A percentile compares a stretch with the other conserved stretches of the same genome.
Conservation (phyloP, 1,284 basidiomycete genomes). For the Agaricales sp. region DNA sequence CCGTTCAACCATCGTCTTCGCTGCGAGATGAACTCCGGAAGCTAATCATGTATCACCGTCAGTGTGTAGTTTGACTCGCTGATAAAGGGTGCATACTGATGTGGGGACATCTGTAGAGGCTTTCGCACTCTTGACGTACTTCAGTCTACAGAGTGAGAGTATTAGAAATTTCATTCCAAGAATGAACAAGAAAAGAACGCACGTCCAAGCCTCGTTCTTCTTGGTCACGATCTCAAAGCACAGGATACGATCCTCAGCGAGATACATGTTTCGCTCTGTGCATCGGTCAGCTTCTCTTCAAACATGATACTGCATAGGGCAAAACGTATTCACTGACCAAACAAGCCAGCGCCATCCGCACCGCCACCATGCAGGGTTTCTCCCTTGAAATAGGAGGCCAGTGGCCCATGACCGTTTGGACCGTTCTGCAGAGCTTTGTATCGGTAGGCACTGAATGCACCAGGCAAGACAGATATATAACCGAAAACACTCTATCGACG, state of each 20-base stretch:
- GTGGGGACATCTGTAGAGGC: conserved; percentile 83
- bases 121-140: conserved; percentile 88
- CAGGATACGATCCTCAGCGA: conserved; percentile 89
- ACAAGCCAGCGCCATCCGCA: conserved; percentile 52
- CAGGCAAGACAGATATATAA: conserved; percentile 83
- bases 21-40: conserved; percentile 86
- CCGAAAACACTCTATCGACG: conserved; percentile 69
- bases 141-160: conserved; percentile 38
- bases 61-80: conserved; percentile 3
- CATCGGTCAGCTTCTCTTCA: conserved; percentile 11
- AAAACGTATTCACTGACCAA: conserved; percentile 29
- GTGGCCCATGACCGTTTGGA: conserved; percentile 74
- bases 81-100: conserved; percentile 22
- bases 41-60: conserved; percentile 20
- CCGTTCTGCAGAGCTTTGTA: conserved; percentile 80
- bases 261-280: conserved; percentile 79
- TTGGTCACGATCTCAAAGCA: conserved; percentile 98
- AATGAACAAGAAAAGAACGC: conserved; percentile 21
- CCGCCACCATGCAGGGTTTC: conserved; percentile 76
- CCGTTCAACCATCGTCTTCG: conserved; percentile 89
- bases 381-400: conserved; percentile 88
- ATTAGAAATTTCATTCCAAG: conserved; percentile 8
- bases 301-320: conserved; percentile 4
- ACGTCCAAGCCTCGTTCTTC: conserved; percentile 75
- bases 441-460: conserved; percentile 88